Percentiles rank a stretch among this genome's conserved stretches.
Conservation (phyloP, 2,329 filamentous ascomycete genomes). For the Trichoderma harzianum region DNA sequence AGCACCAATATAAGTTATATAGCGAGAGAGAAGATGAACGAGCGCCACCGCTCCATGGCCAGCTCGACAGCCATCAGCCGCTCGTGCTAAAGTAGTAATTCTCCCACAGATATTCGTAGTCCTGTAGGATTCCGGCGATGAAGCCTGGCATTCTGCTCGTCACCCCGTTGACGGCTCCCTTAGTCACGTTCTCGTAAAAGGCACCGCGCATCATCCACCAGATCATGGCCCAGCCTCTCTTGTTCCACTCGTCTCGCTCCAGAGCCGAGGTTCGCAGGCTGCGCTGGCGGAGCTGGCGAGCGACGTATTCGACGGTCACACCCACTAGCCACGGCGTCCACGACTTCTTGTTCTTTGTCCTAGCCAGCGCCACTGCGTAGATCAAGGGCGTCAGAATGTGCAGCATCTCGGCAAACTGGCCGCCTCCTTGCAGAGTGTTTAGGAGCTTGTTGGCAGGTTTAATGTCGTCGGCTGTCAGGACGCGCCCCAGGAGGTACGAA, state of each 20-base stretch:
- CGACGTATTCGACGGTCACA: constrained; percentile 78
- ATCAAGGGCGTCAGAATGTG: constrained; percentile 86
- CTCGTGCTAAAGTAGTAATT: constrained; percentile 86
- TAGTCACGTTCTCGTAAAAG: constrained; percentile 90
- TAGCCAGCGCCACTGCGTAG: constrained; percentile 79
- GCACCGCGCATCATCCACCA: constrained; percentile 98
- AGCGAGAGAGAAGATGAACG: neutral
- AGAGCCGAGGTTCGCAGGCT: constrained; percentile 79
- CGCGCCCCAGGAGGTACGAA: constrained; percentile 81
- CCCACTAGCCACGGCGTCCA: constrained; percentile 94
- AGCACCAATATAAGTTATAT: neutral
- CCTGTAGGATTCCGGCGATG: constrained; percentile 81
- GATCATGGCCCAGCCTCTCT: constrained; percentile 82
- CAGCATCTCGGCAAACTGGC: constrained; percentile 79
- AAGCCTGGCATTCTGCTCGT: constrained; percentile 75
- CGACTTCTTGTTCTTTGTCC: constrained; percentile 66
- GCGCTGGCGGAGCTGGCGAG: constrained; percentile 74
- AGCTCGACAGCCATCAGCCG: constrained; percentile 26
- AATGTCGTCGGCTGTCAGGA: constrained; percentile 93
- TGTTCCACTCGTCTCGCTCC: constrained; percentile 85
- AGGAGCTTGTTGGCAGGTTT: constrained; percentile 84
- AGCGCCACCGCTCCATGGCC: neutral
- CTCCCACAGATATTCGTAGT: constrained; percentile 98
- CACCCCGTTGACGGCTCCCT: constrained; percentile 68
- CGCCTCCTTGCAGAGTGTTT: constrained; percentile 71